Conservation (phyloP, 345 rosid species). For the Citrus glauca region DNA sequence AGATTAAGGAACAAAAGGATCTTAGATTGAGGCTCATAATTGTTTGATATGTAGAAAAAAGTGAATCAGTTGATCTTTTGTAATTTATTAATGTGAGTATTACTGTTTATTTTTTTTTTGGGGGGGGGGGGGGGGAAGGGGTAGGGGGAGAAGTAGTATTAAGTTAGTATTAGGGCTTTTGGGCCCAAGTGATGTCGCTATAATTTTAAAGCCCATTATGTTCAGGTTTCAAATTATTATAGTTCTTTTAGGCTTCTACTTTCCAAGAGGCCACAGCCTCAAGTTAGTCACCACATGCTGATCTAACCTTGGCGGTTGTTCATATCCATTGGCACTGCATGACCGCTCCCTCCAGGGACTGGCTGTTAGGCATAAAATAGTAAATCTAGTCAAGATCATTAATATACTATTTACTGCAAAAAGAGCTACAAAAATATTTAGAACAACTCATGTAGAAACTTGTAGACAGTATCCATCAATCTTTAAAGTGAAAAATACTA, state of each 20-base stretch:
- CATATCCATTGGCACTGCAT: constrained; percentile 43
- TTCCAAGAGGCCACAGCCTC: background rate
- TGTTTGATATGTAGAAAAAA: too few species aligned
- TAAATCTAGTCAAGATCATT: constrained; percentile 9
- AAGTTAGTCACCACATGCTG: constrained; percentile 11
- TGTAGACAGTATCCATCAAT: background rate
- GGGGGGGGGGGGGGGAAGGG: too few species aligned
- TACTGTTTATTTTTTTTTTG: too few species aligned
- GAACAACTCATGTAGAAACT: constrained; percentile 4
- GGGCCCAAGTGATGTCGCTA: too few species aligned
- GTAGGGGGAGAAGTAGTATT: too few species aligned
- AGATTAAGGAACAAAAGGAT: too few species aligned
- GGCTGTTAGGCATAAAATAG: constrained; percentile 38
- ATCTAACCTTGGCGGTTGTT: constrained; percentile 71
- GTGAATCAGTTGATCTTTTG: too few species aligned
- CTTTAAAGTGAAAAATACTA: constrained; percentile 19
- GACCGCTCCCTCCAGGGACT: constrained; percentile 63
- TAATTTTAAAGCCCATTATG: background rate
- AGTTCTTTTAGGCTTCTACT: constrained; percentile 2
- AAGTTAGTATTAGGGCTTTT: too few species aligned
- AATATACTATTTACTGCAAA: background rate
- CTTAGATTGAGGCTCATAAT: too few species aligned
- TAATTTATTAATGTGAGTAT: too few species aligned
- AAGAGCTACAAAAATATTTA: background rate
- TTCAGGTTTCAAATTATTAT: background rate